Percentiles rank a stretch among this genome's conserved stretches.
phyloP scores from a whole-genome alignment of 306 rosid genomes.

The Fagus sylvatica region DNA sequence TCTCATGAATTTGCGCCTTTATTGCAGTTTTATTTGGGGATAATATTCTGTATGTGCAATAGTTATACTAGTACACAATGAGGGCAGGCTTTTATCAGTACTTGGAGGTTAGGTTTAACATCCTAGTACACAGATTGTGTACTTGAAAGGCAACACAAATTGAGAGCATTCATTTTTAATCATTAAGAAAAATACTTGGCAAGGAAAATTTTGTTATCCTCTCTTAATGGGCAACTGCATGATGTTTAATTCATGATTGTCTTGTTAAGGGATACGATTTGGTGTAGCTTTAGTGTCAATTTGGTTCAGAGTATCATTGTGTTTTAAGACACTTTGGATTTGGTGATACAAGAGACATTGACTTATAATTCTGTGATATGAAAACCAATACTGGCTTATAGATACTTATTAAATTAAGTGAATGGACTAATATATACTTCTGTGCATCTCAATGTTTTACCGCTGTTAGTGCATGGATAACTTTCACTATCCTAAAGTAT shows the following conservation, averaged over 20 bases:
- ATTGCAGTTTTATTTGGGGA: not conserved
- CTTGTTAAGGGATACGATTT: not conserved
- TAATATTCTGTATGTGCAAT: not conserved
- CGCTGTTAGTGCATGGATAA: not conserved
- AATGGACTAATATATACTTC: no score
- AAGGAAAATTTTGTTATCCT: not conserved
- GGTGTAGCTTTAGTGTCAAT: not conserved
- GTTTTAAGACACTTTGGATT: not conserved
- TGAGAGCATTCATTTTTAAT: not conserved
- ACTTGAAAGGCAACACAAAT: no score
- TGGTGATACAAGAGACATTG: not conserved
- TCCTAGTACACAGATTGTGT: no score
- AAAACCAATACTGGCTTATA: not conserved
- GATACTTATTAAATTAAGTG: not conserved
- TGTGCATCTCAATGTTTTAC: not conserved
- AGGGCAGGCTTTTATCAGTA: not conserved
- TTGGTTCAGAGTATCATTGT: not conserved
- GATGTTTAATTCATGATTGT: not conserved
- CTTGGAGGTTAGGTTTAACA: not conserved
- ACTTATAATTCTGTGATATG: not conserved
- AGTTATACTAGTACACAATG: not conserved
- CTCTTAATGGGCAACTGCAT: not conserved
- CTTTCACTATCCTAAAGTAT: no score
- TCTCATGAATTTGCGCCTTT: conserved; percentile 6
- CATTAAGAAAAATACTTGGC: not conserved